Evolutionary conservation across 352 stramenopile genomes (phyloP).

Genomic region (Pythium dissimile): DNA sequence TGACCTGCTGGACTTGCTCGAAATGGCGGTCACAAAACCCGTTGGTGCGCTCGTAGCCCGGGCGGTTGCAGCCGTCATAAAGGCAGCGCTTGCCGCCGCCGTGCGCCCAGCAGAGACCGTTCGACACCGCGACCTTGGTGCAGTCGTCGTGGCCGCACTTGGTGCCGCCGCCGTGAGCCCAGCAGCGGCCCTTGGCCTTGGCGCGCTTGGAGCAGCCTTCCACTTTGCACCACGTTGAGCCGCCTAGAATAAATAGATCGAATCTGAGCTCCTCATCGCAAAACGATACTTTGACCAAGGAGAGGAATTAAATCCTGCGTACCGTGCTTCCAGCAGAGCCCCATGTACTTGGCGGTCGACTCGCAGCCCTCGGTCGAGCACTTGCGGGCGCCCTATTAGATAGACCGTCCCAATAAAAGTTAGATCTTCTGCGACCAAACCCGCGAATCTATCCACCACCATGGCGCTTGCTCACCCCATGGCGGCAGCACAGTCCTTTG

Average conservation of each 20-base stretch:
- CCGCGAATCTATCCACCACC: too few species aligned
- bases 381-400: slow-evolving; percentile 33
- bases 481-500: slow-evolving; percentile 36
- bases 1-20: slow-evolving; percentile 20
- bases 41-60: slow-evolving; percentile 31
- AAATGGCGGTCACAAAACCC: slow-evolving; percentile 29
- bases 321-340: slow-evolving; percentile 54
- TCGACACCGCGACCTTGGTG: slow-evolving; percentile 25
- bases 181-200: slow-evolving; percentile 24
- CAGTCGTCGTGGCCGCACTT: slow-evolving; percentile 22
- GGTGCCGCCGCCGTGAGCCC: slow-evolving; percentile 26
- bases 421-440: too few species aligned
- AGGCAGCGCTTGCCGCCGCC: slow-evolving; percentile 33
- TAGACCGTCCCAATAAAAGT: too few species aligned
- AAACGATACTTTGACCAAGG: slow-evolving; percentile 23
- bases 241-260: slow-evolving; percentile 3
- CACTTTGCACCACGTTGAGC: slow-evolving; percentile 23
- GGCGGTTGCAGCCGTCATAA: slow-evolving; percentile 32
- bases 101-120: slow-evolving; percentile 34
- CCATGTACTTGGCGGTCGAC: slow-evolving; percentile 35
- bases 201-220: slow-evolving; percentile 22
- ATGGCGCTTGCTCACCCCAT: slow-evolving; percentile 22
- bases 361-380: slow-evolving; percentile 35
- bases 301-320: neutral
- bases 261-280: slow-evolving; percentile 12